Evolutionary conservation across 306 rosid genomes (phyloP), one percentile per base, ranked within the genome.

Genomic region (Cicer yamashitae): DNA sequence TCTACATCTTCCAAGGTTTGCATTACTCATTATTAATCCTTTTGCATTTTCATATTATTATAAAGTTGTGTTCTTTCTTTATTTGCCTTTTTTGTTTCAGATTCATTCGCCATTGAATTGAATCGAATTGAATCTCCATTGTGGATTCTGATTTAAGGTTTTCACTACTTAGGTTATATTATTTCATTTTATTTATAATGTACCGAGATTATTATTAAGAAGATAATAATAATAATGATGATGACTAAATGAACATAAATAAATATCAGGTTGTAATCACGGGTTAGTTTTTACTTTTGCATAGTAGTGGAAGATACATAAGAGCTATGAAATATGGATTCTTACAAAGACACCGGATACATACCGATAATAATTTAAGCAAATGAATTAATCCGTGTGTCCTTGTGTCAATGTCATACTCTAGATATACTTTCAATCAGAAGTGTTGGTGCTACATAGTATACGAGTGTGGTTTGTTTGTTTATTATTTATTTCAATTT

Each of bases 1-100:
- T 45, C 89, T 78, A 88, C 84, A 56, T 89, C 92, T 80, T 80
- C 90, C 6, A 89, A 91, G 97, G 98, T 94, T 80, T n/a, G 90
- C 78, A 65, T 81, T 81, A 47, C 13, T 18, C 18, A 1, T 45
- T 45, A 22, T 71, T 10, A 52, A 22, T 52, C 80, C 65, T 13
- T 82, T 82, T 57, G 45, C 62, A 53, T 46, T 0, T 25, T 68
- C 60, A 8, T n/a, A 34, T 38, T 13, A 45, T 1, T 5, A 12
- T 2, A 77, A 73, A 67, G 10, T 22, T 53, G 7, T 6, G 1
- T 6, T 50, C 25, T 37, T 47, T 57, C 12, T 14, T 71, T 68
- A 1, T 50, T n/a, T n/a, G 37, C 4, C 58, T 6, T 52, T 52
- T 54, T 8, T 17, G 11, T 2, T 59, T 54, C 18, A 30, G 59